Base-by-base conservation (phyloP, 1,284 basidiomycete species). In the Ustilago vetiveriae region DNA sequence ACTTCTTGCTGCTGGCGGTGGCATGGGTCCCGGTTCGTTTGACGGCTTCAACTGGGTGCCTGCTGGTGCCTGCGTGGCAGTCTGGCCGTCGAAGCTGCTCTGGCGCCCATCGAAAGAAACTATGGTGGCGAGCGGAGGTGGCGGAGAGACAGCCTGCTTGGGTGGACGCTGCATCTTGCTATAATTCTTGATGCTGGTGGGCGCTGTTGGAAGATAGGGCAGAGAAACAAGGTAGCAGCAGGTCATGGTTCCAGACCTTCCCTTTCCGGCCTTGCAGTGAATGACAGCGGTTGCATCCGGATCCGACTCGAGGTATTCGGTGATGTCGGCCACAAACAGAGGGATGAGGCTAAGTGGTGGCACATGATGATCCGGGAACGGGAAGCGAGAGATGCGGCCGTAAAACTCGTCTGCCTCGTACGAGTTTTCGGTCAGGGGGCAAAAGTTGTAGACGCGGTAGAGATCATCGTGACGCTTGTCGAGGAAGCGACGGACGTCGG, bases 361-460 rank as follows among this genome's bases (percentile, higher is more conserved):
- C 3, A 90, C 89, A 80, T 81, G 76, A 36, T 82, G 80, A 81
- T 93, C 92, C 11, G 92, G 92, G 73, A 92, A 94, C 0, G 92
- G 92, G 76, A 90, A 92, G 56, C 91, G 85, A 71, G 90, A 92
- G 21, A 92, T 90, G 27, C 90, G 84, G 8, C 76, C 76, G 40
- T 81, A 76, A 74, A 85, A 85, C 38, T 79, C 83, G 29, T 82
- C 81, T 3, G 84, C 75, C 17, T 84, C 82, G 75, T 85, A 85
- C 17, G 79, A 77, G 64, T 85, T 85, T 53, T 85, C 85, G 44
- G 82, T 83, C 14, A 64, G 59, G 2, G 80, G 79, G 23, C 80
- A 80, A 38, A 94, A 88, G 82, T 95, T 95, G 86, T 92, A 94
- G 27, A 90, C 86, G 88, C 91, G 90, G 79, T 88, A 94, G 72